Evolutionary conservation across 257 asterid species (phyloP).

Genomic region (Cordia subcordata): DNA sequence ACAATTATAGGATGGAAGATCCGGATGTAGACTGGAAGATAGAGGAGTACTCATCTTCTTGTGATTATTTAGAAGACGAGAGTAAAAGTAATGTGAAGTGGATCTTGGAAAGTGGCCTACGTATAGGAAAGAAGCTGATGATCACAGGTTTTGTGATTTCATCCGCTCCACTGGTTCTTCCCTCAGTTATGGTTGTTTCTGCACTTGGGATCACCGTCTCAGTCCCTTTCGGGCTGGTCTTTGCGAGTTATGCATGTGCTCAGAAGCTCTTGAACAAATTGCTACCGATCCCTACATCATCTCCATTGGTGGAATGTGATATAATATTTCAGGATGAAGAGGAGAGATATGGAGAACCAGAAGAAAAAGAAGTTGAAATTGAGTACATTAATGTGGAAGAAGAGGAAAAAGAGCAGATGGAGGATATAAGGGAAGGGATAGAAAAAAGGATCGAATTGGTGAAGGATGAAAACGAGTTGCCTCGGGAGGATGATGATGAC

Average conservation of each 20-base stretch:
- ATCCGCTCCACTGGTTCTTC: conserved; percentile 65
- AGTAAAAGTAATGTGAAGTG: conserved; percentile 30
- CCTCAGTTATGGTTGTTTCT: conserved; percentile 54
- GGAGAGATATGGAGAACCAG: conserved; percentile 4
- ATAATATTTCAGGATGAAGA: not conserved
- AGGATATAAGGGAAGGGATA: conserved; percentile 11
- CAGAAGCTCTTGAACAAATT: conserved; percentile 65
- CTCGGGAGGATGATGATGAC: conserved; percentile 3
- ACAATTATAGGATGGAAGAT: conserved; percentile 42
- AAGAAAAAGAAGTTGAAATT: not conserved
- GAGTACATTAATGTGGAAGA: conserved; percentile 3
- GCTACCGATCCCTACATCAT: conserved; percentile 29
- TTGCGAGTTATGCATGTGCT: conserved; percentile 59
- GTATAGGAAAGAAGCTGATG: conserved; percentile 51
- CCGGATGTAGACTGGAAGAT: conserved; percentile 31
- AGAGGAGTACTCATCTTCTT: conserved; percentile 6
- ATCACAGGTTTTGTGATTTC: conserved; percentile 55
- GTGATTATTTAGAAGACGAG: conserved; percentile 6
- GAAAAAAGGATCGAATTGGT: conserved; percentile 26
- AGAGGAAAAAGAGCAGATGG: conserved; percentile 14
- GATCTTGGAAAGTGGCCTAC: conserved; percentile 37
- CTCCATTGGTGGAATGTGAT: conserved; percentile 18
- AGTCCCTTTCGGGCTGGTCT: conserved; percentile 54
- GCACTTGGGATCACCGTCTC: conserved; percentile 52
- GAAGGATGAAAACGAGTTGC: conserved; percentile 7